A percentile compares a stretch with the other conserved stretches of the same genome.
Conservation (phyloP, 495 filamentous ascomycete genomes). For the Hamigera avellanea region DNA sequence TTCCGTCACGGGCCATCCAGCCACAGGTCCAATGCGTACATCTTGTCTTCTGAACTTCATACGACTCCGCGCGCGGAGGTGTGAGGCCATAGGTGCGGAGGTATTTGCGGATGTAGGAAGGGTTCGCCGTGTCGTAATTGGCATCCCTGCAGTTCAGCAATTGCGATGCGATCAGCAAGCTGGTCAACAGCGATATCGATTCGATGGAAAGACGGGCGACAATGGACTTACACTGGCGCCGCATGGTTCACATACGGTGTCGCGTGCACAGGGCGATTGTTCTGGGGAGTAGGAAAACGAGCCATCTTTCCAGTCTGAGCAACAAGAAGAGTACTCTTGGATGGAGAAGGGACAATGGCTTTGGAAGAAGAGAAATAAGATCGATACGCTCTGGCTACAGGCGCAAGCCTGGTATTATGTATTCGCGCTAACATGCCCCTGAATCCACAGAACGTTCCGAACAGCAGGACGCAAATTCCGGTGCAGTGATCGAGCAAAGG, state of each 20-base stretch:
- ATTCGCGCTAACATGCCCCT: neutral
- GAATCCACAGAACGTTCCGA: too few species aligned
- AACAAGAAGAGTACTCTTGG: conserved; percentile 10
- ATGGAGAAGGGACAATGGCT: too few species aligned
- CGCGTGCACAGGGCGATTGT: conserved; percentile 27
- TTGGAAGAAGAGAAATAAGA: neutral
- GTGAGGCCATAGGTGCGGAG: conserved; percentile 61
- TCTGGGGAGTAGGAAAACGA: conserved; percentile 32
- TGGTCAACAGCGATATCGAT: neutral
- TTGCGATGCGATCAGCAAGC: neutral
- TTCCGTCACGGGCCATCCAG: neutral
- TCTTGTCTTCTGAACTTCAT: conserved; percentile 55
- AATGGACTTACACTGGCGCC: conserved; percentile 21
- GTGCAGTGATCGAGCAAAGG: too few species aligned
- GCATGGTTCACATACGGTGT: conserved; percentile 27
- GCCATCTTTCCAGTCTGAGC: conserved; percentile 26
- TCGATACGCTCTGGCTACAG: neutral
- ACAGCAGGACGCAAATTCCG: too few species aligned
- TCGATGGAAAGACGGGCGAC: neutral
- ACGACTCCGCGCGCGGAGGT: conserved; percentile 58
- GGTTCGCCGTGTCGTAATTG: conserved; percentile 51
- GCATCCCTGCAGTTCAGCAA: conserved; percentile 20
- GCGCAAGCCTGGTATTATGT: neutral
- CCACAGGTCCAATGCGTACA: conserved; percentile 31
- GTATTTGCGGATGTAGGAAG: conserved; percentile 53